Evolutionary conservation across 495 filamentous ascomycete genomes (phyloP).

Genomic region (Penicillium diatomitis): DNA sequence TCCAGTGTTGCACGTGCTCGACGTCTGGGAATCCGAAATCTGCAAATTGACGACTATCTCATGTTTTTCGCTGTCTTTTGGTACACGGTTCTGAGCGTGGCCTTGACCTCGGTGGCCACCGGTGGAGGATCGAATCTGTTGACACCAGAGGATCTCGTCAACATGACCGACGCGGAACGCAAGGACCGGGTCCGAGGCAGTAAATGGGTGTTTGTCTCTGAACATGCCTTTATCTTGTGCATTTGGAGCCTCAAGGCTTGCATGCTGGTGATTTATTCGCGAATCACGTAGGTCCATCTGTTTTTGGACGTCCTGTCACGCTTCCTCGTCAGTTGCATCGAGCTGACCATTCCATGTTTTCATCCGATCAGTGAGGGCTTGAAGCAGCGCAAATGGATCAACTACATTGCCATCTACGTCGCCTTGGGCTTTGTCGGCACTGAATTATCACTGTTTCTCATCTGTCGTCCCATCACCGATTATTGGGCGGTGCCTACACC

Average conservation of each 20-base stretch:
- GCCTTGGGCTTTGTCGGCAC: slow-evolving; percentile 47
- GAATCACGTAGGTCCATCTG: slow-evolving; percentile 40
- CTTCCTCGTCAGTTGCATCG: neutral
- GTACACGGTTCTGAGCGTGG: slow-evolving; percentile 46
- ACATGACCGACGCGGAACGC: slow-evolving; percentile 30
- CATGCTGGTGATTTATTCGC: slow-evolving; percentile 47
- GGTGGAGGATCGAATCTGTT: slow-evolving; percentile 49
- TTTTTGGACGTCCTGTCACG: neutral
- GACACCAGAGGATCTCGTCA: slow-evolving; percentile 27
- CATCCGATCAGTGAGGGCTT: slow-evolving; percentile 24
- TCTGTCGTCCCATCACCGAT: slow-evolving; percentile 49
- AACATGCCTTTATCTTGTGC: slow-evolving; percentile 41
- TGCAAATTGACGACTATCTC: slow-evolving; percentile 45
- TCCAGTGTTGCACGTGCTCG: slow-evolving; percentile 39
- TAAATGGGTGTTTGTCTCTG: slow-evolving; percentile 50
- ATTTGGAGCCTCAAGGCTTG: slow-evolving; percentile 45
- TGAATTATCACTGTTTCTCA: slow-evolving; percentile 54
- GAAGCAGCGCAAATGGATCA: slow-evolving; percentile 31
- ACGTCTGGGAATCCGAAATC: slow-evolving; percentile 33
- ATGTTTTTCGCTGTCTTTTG: slow-evolving; percentile 40
- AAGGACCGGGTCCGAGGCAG: slow-evolving; percentile 38
- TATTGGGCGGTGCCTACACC: slow-evolving; percentile 51
- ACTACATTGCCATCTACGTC: slow-evolving; percentile 45
- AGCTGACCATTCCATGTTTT: neutral
- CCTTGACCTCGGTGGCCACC: slow-evolving; percentile 40